phyloP scores from a whole-genome alignment of 768 basidiomycete genomes.

The Pluteus cervinus region DNA sequence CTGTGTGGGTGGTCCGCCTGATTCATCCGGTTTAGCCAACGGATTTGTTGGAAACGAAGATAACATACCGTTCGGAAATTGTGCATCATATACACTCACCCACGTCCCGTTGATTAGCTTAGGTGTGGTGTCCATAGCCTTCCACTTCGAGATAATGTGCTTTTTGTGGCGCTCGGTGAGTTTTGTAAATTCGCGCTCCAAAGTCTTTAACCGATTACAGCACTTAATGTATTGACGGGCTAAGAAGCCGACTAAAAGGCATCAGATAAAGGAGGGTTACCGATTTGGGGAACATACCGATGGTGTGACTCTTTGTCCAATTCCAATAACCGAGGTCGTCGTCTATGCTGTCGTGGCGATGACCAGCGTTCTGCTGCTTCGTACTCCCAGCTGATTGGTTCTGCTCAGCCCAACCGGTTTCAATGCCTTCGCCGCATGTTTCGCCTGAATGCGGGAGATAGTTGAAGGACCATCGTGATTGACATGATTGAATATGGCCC shows the following conservation, averaged over 20 bases:
- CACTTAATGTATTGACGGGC: too few species aligned
- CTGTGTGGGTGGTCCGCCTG: slow-evolving; percentile 8
- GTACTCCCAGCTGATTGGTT: slow-evolving; percentile 6
- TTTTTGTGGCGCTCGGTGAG: too few species aligned
- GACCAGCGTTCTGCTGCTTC: slow-evolving; percentile 13
- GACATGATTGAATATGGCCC: slow-evolving; percentile 4
- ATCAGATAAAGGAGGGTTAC: too few species aligned
- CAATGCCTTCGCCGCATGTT: not conserved
- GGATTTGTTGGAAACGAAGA: too few species aligned
- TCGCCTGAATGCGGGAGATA: too few species aligned
- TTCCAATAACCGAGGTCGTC: slow-evolving; percentile 10
- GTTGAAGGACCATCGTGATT: slow-evolving; percentile 1
- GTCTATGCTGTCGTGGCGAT: slow-evolving; percentile 11
- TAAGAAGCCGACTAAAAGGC: too few species aligned
- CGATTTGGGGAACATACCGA: too few species aligned
- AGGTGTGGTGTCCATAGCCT: not conserved
- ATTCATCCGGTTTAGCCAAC: too few species aligned
- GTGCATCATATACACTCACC: slow-evolving; percentile 2
- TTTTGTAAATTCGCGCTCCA: too few species aligned
- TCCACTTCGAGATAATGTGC: not conserved
- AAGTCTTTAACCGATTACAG: too few species aligned
- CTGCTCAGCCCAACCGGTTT: not conserved
- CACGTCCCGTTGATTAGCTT: not conserved
- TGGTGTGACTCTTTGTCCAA: slow-evolving; percentile 10
- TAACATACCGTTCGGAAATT: not conserved